These are phyloP conservation scores for Kodamaea alishanica DNA, from an alignment of 1,139 yeast genomes.

Conservation along the genomic window DNA sequence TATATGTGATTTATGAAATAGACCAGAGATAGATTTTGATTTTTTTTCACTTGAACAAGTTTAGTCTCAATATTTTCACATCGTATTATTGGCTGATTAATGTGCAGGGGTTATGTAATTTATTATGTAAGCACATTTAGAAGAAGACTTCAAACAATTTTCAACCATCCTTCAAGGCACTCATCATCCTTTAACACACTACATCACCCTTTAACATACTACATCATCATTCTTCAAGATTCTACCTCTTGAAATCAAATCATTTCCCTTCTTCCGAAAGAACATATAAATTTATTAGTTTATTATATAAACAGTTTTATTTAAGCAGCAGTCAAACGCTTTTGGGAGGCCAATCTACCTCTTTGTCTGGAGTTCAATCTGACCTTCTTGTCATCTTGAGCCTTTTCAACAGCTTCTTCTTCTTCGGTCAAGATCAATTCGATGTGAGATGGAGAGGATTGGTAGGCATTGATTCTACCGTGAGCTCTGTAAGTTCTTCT, in stretches of 20 bases:
- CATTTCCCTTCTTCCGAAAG: neutral
- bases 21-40: slow-evolving; percentile 5
- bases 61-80: neutral
- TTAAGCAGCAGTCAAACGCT: slow-evolving; percentile 47
- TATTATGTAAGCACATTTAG: slow-evolving; percentile 1
- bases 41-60: slow-evolving; percentile 5
- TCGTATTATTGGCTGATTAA: slow-evolving; percentile 12
- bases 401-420: slow-evolving; percentile 91
- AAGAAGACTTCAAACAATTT: neutral
- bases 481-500: slow-evolving; percentile 99
- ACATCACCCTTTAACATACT: no score
- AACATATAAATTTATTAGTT: slow-evolving; percentile 5
- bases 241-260: neutral
- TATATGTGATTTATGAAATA: slow-evolving; percentile 2
- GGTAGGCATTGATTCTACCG: slow-evolving; percentile 99
- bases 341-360: slow-evolving; percentile 87
- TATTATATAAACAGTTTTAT: slow-evolving; percentile 7
- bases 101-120: slow-evolving; percentile 11
- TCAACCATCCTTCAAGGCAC: no score
- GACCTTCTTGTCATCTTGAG: slow-evolving; percentile 77
- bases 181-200: no score
- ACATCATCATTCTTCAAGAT: neutral
- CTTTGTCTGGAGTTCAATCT: slow-evolving; percentile 87
- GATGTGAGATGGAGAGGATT: slow-evolving; percentile 98
- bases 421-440: slow-evolving; percentile 96